Evolutionary conservation across 2,329 filamentous ascomycete genomes (phyloP).

Genomic region (Colletotrichum lentis): DNA sequence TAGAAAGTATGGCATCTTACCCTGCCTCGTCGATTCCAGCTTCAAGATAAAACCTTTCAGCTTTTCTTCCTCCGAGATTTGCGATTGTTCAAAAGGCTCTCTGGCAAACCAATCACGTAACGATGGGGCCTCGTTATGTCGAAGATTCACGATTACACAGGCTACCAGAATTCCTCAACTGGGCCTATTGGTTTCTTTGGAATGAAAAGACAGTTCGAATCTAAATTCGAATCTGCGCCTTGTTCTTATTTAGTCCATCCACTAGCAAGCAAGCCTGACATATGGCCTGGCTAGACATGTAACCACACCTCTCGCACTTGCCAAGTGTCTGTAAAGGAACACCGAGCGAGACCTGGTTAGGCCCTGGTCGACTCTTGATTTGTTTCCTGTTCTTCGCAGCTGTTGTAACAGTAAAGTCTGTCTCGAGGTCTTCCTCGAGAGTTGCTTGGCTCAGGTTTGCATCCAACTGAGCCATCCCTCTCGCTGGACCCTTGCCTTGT

Average conservation of each 20-base stretch:
- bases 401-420: slow-evolving; percentile 63
- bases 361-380: not conserved
- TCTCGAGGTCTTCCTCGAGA: slow-evolving; percentile 67
- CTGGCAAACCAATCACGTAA: not conserved
- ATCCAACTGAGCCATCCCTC: slow-evolving; percentile 86
- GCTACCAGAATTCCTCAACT: not conserved
- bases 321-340: slow-evolving; percentile 73
- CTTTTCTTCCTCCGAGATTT: not conserved
- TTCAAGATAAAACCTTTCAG: slow-evolving; percentile 7
- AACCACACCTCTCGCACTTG: slow-evolving; percentile 86
- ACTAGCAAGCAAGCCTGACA: slow-evolving; percentile 94
- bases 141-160: not conserved
- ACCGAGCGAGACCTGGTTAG: not conserved
- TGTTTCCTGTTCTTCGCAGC: not conserved
- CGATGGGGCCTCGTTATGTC: not conserved
- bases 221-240: slow-evolving; percentile 65
- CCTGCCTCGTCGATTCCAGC: slow-evolving; percentile 1
- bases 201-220: slow-evolving; percentile 12
- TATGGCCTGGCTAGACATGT: slow-evolving; percentile 91
- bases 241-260: slow-evolving; percentile 87
- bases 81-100: not conserved
- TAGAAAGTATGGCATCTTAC: not conserved
- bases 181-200: not conserved
- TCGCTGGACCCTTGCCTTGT: slow-evolving; percentile 71
- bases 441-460: slow-evolving; percentile 73